Evolutionary conservation across 2,329 filamentous ascomycete species (phyloP).

Genomic region (Venturia nashicola): DNA sequence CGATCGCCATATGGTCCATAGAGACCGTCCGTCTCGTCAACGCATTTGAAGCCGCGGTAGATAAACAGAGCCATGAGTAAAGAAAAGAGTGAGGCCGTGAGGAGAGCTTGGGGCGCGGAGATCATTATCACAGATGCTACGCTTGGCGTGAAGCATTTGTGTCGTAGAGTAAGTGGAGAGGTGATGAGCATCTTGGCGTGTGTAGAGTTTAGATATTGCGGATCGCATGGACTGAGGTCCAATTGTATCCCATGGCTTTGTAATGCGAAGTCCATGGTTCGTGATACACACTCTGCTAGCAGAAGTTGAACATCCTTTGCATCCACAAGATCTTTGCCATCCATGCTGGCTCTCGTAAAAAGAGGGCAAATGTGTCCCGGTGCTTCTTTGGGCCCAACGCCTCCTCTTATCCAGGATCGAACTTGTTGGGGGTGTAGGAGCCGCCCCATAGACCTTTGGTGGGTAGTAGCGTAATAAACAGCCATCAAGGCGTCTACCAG

Average conservation of each 20-base stretch:
- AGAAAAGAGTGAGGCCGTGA: not conserved
- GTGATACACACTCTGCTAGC: not conserved
- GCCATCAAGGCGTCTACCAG: not conserved
- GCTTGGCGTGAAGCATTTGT: not conserved
- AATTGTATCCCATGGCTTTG: not conserved
- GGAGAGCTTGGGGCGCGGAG: not conserved
- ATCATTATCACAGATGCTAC: not conserved
- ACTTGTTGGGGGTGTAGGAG: not conserved
- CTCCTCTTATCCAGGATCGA: not conserved
- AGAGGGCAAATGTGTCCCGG: no score
- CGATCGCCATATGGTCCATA: not conserved
- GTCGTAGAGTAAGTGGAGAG: not conserved
- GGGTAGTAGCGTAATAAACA: not conserved
- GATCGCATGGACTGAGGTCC: not conserved
- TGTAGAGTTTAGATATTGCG: not conserved
- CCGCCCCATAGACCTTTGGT: not conserved
- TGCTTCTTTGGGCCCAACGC: no score
- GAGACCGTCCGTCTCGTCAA: not conserved
- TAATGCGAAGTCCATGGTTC: not conserved
- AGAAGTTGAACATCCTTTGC: not conserved
- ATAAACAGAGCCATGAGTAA: not conserved
- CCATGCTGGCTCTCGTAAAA: not conserved
- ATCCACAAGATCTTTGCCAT: not conserved
- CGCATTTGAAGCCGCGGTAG: not conserved
- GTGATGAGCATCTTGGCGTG: not conserved